These are phyloP conservation scores for Scenedesmus sp. DNA, from an alignment of 163 green algal species.

Conservation along the genomic window DNA sequence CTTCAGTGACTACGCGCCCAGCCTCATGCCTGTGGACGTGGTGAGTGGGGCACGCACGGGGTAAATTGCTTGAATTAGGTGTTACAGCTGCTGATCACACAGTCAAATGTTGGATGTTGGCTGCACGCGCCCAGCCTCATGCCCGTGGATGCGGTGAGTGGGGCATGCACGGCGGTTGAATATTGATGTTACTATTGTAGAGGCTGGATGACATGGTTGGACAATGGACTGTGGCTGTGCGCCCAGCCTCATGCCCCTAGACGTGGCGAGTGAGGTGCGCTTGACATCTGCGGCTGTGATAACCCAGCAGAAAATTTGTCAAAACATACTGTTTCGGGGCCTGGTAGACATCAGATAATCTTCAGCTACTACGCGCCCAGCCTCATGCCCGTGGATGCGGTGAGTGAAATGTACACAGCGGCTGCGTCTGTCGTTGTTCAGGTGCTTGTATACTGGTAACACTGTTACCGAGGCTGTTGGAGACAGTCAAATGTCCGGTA, in stretches of 20 bases:
- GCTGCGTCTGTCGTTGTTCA: too few relatives aligned
- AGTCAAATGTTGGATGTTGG: not conserved
- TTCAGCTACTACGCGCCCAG: constrained; percentile 43
- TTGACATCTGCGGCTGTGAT: too few relatives aligned
- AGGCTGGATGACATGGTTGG: too few relatives aligned
- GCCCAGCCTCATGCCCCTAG: too few relatives aligned
- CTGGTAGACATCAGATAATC: constrained; percentile 22
- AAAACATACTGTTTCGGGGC: too few relatives aligned
- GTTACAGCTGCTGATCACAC: not conserved
- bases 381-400: not conserved
- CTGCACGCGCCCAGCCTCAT: not conserved
- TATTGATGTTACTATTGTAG: too few relatives aligned
- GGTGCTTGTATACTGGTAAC: too few relatives aligned
- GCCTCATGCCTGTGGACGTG: not conserved
- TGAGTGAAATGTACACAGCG: not conserved
- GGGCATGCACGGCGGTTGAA: not conserved
- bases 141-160: not conserved
- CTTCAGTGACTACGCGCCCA: constrained; percentile 45
- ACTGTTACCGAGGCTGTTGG: too few relatives aligned
- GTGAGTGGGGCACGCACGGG: not conserved
- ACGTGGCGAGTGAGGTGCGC: too few relatives aligned
- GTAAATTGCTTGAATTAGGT: not conserved
- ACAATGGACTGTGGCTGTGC: too few relatives aligned
- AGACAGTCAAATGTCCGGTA: too few relatives aligned
- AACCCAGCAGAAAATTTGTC: too few relatives aligned